Base-by-base conservation (phyloP, 495 filamentous ascomycete genomes). In the Cenococcum geophilum region DNA sequence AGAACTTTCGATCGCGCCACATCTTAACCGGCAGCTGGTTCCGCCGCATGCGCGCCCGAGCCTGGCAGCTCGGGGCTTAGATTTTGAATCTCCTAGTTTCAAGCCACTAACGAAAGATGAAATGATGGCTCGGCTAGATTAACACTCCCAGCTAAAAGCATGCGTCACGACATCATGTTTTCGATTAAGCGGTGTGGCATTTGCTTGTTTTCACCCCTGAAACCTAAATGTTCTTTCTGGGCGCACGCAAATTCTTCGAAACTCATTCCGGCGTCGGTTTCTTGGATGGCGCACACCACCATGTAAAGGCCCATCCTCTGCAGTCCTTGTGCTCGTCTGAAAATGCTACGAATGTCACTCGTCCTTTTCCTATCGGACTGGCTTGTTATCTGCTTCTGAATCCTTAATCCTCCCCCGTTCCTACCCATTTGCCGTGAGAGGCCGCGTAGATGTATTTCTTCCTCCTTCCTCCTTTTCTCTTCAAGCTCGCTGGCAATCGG, bases 81-180 rank as follows among this genome's bases (percentile, higher is more conserved):
- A 97, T 74, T 89, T 96, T 72, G 88, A 97, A 73, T 70, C 71
- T 14, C 68, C 71, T 4, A 92, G 92, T 72, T 91, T 98, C 72
- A 88, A 82, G 64, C 93, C 93, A 14, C 82, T 97, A 76, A 74
- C 86, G 54, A 93, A 90, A 77, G 85, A 91, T 61, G 90, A 97
- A 70, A 98, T 98, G 93, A 88, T 95, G 82, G 93, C 93, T 47
- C 90, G 91, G 73, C 81, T 98, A 75, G 93, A 98, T 77, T 98
- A 90, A 32, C 6, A 32, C 27, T 62, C 62, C 65, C 69, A 58
- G 61, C 50, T 42, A 36, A 21, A 55, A 58, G 48, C 55, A 58
- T 59, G 52, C 59, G 65, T 57, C 58, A 63, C 55, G 65, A 68
- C 22, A 42, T 60, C 47, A 51, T 57, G 62, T 62, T 63, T 48